Base-by-base conservation (phyloP, 768 basidiomycete genomes). In the Rhizopogon sp. region DNA sequence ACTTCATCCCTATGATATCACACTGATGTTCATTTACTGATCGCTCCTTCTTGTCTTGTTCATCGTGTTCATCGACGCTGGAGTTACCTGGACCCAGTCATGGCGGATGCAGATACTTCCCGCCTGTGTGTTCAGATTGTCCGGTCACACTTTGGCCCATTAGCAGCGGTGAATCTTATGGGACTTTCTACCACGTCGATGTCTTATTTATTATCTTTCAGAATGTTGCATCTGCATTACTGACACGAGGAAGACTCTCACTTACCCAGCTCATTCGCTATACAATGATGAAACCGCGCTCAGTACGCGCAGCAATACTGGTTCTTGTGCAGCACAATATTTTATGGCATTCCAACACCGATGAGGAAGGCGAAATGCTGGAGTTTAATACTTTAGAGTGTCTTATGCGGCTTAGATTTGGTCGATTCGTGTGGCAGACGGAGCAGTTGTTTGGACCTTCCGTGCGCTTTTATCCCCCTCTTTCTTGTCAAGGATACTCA, bases 311-410 rank as follows among this genome's bases (percentile, higher is more conserved):
- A 28, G 79, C 83, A 17, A 72, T 95, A 17, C 74, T 97, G 43
- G 80, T 87, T 43, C 80, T 98, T 52, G 78, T 95, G 16, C 95
- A 98, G 66, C 95, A 98, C 66, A 94, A 97, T 70, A 70, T 97
- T 43, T 76, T 95, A 43, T 94, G 93, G 90, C 90, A 93, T 65
- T 81, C 86, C 8, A 79, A 79, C 39, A 79, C 79, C 5, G 84
- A 85, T 8, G 83, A 84, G n/a, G 86, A 84, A 41, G 83, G 81
- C 5, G 88, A 88, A 58, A 79, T 89, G 55, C 76, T 90, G 46
- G 93, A 97, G 67, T 75, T 96, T 58, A 93, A 93, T 63, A 73
- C 83, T 13, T 82, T 88, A 52, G 92, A 93, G 65, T 94, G 93
- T 66, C 75, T 97, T 37, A 74, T 84, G 72, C 77, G 94, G 54